Base-by-base conservation (phyloP, 2,329 filamentous ascomycete genomes). In the Alternaria ventricosa region DNA sequence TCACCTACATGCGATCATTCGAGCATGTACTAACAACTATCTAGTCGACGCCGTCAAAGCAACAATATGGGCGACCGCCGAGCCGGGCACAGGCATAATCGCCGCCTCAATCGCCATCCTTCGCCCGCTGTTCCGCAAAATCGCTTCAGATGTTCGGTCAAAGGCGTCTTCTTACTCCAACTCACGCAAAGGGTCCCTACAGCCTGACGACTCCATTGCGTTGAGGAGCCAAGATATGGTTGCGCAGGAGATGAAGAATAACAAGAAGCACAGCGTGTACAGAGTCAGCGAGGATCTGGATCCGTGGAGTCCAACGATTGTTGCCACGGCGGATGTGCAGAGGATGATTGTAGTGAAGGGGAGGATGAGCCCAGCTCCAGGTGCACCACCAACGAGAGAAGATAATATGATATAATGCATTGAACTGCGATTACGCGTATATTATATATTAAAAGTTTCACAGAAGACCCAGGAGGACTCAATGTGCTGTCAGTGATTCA, bases 41-140 rank as follows among this genome's bases (percentile, higher is more conserved):
- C n/a, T 33, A 78, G 75, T 64, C 43, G 67, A 77, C 58, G 74
- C 79, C 57, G 78, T 78, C 41, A 78, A 78, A 67, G 77, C 78
- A 23, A 80, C 76, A 13, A 78, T 82, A 45, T 85, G 83, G 82
- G 83, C 83, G 4, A 79, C 84, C 30, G 78, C 84, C 23, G 84
- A 85, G 64, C 82, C 83, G 33, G 84, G 82, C 10, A 83, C 82
- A 18, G 84, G 84, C 18, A 84, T 87, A 64, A 79, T 83, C 8
- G 83, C 85, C 12, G 84, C 83, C 3, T 84, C 82, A 8, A 75
- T 83, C 41, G 82, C 83, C 8, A 80, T 83, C 5, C 78, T 85
- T 2, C 82, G 84, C 0, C 83, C 83, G 1, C 71, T 85, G 8
- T 77, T 85, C 47, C 75, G 75, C 45, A 67, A 74, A 22, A 63